Evolutionary conservation across 495 filamentous ascomycete genomes (phyloP), one percentile per base, ranked within the genome.

Genomic region (Penicillium manginii): DNA sequence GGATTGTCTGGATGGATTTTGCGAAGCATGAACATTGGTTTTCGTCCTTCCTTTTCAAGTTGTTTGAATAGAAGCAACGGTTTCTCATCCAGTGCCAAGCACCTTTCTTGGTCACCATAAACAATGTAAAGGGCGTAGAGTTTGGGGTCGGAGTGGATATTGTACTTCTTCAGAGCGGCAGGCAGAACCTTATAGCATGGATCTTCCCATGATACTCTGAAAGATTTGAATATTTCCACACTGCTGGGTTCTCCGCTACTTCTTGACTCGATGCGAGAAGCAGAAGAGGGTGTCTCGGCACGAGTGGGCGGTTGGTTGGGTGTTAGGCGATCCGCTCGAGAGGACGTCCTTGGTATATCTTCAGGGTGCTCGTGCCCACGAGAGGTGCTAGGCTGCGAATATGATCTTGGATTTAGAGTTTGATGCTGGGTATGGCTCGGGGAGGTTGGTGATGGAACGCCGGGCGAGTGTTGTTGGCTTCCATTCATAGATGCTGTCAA

Each of bases 1-100:
- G 67, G 58, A 48, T 60, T 67, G 50, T 65, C 66, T 6, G 68
- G 60, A 33, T 78, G 73, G 2, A 75, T 67, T 73, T 90, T 91
- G 49, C 94, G 78, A 40, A 98, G 74, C 94, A 98, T 98, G 69
- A 98, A 98, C 94, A 98, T 98, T 32, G 94, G 94, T 69, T 98
- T 98, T 72, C 91, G 87, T 12, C 96, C 96, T 75, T 98, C 94
- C 65, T 89, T 91, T 70, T 97, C 92, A 45, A 98, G 78, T 65
- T 97, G 93, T 77, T 98, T 98, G 79, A 98, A 98, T 57, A 98
- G 78, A 55, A 96, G 91, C 42, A 98, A 80, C 21, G 94, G 94
- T 65, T 93, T 91, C 75, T 98, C 94, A 35, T 97, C 88, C 56
- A 96, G 74, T 1, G 88, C 92, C 18, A 98, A 76, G 73, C 94